Conservation (phyloP, 2,329 filamentous ascomycete genomes). For the Xylaria sp. region DNA sequence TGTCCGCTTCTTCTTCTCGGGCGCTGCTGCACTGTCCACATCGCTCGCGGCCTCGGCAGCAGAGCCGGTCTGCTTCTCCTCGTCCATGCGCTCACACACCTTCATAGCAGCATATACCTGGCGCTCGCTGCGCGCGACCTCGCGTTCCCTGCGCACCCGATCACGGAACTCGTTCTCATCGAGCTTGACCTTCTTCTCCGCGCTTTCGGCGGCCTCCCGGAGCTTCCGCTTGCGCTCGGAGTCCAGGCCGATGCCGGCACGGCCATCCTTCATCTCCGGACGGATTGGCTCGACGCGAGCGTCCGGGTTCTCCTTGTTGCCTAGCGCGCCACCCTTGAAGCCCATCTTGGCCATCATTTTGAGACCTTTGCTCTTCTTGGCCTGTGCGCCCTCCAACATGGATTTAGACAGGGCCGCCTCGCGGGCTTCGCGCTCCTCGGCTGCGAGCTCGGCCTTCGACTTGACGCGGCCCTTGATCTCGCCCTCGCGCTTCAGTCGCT, state of each 20-base stretch:
- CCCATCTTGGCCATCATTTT: constrained; percentile 98
- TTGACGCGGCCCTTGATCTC: constrained; percentile 74
- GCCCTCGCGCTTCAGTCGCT: constrained; percentile 68
- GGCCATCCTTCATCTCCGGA: constrained; percentile 79
- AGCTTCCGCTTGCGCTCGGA: constrained; percentile 83
- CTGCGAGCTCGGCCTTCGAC: constrained; percentile 85
- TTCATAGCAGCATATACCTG: constrained; percentile 82
- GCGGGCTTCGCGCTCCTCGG: constrained; percentile 75
- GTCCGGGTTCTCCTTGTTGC: constrained; percentile 63
- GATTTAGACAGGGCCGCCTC: constrained; percentile 81
- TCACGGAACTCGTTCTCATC: constrained; percentile 79
- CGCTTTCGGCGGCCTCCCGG: constrained; percentile 68
- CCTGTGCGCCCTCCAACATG: constrained; percentile 64
- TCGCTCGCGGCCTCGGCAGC: constrained; percentile 26
- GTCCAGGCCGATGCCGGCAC: constrained; percentile 85
- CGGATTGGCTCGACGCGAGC: constrained; percentile 73
- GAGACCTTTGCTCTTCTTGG: constrained; percentile 82
- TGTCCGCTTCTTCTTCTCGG: constrained; percentile 50
- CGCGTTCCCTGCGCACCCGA: constrained; percentile 74
- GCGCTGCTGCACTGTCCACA: constrained; percentile 31
- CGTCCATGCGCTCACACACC: constrained; percentile 80
- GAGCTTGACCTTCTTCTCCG: constrained; percentile 69
- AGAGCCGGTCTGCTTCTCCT: constrained; percentile 53
- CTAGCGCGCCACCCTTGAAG: constrained; percentile 82
- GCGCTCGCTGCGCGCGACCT: constrained; percentile 73